phyloP scores from a whole-genome alignment of 306 rosid genomes.

The Dryas drummondii region DNA sequence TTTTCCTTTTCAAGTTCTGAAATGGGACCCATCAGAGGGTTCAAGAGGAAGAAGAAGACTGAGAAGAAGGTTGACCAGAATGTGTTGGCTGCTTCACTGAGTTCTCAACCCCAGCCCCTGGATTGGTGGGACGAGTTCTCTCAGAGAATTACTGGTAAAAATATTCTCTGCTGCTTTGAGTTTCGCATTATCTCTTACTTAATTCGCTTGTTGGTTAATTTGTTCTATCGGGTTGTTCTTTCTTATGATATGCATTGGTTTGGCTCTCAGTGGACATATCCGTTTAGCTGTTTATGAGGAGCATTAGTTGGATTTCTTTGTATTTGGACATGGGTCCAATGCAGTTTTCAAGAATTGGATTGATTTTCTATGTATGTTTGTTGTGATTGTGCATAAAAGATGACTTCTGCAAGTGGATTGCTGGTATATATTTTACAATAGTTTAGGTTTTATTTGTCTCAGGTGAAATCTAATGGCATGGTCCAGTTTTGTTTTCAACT shows the following conservation, averaged over 20 bases:
- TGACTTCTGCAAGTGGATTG: conserved; percentile 15
- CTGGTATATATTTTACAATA: conserved; percentile 1
- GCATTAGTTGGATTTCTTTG: conserved; percentile 25
- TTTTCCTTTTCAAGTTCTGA: conserved; percentile 26
- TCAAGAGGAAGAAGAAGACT: conserved; percentile 66
- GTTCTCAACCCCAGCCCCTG: conserved; percentile 45
- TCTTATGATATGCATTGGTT: conserved; percentile 22
- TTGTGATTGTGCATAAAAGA: neutral
- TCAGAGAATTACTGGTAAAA: conserved; percentile 65
- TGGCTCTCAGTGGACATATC: conserved; percentile 11
- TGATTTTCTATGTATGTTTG: conserved; percentile 1
- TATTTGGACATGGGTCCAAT: conserved; percentile 32
- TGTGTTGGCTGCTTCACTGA: conserved; percentile 48
- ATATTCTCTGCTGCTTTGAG: neutral
- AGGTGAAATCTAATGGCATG: neutral
- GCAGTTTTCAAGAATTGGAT: conserved; percentile 28
- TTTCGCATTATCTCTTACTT: conserved; percentile 6
- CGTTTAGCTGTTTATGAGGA: conserved; percentile 28
- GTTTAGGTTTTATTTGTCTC: neutral
- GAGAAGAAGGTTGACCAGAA: conserved; percentile 60
- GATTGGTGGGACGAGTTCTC: conserved; percentile 94
- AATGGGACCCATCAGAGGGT: conserved; percentile 91
- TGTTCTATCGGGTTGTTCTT: conserved; percentile 8
- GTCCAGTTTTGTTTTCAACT: conserved; percentile 3
- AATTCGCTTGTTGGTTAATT: neutral